Percentiles rank a stretch among this genome's conserved stretches.
These are phyloP conservation scores for Isochrysis galbana DNA, from an alignment of 78 protist species.

Conservation along the genomic window DNA sequence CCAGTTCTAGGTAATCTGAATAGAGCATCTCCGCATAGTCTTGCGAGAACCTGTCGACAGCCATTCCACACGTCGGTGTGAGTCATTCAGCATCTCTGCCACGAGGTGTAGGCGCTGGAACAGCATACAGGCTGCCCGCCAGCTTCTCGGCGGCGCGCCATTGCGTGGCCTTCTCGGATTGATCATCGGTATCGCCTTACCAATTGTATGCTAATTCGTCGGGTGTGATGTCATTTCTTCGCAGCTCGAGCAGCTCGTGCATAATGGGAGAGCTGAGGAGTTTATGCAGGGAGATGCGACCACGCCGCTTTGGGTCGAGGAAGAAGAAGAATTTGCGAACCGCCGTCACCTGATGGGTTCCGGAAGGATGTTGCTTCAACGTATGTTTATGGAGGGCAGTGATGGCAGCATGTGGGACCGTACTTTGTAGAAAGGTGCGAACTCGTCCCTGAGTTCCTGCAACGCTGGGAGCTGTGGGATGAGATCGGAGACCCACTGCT, in stretches of 20 bases:
- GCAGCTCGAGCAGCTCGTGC: conserved; percentile 39
- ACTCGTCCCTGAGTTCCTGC: background rate
- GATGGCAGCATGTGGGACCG: no score
- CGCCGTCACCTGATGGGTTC: background rate
- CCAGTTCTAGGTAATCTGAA: conserved; percentile 37
- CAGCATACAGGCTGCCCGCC: no score
- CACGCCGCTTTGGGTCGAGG: conserved; percentile 46
- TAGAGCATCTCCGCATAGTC: conserved; percentile 6
- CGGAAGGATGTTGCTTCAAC: background rate
- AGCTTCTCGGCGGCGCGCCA: no score
- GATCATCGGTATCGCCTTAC: no score
- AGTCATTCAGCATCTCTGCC: no score
- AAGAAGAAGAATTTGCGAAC: conserved; percentile 45
- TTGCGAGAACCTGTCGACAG: conserved; percentile 30
- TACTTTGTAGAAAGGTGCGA: background rate
- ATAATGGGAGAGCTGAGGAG: conserved; percentile 9
- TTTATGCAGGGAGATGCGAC: background rate
- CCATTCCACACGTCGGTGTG: background rate
- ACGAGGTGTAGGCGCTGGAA: no score
- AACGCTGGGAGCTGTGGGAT: background rate
- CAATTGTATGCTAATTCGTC: no score
- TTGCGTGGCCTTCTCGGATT: no score
- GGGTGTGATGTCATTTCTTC: background rate
- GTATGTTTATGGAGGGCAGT: no score
- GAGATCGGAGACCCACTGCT: background rate